Conservation (phyloP, 345 rosid genomes). For the Heritiera littoralis region DNA sequence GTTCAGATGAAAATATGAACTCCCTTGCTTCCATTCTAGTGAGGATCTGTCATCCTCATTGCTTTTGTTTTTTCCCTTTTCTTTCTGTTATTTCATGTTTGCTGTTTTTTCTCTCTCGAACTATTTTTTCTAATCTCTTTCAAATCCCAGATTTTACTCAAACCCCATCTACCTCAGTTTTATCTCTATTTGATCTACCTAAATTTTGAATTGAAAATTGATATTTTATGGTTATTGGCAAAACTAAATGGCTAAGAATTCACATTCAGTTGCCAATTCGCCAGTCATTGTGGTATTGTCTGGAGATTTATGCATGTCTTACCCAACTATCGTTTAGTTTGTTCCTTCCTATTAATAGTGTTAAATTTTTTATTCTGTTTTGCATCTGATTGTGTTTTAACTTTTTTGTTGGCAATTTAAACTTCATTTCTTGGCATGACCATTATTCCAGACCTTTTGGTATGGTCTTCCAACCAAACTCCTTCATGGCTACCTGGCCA, state of each 20-base stretch:
- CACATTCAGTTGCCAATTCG: conserved; percentile 1
- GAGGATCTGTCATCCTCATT: neutral
- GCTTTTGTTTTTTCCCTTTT: neutral
- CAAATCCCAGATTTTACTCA: neutral
- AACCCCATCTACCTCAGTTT: neutral
- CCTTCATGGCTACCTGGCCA: neutral
- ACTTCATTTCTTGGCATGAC: conserved; percentile 9
- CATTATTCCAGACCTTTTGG: neutral
- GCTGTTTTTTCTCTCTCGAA: neutral
- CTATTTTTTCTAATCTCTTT: neutral
- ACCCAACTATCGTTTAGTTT: neutral
- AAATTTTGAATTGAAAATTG: conserved; percentile 1
- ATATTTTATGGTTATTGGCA: neutral
- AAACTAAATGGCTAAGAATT: neutral
- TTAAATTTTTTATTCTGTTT: neutral
- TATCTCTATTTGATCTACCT: neutral
- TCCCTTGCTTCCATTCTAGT: neutral
- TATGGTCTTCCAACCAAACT: neutral
- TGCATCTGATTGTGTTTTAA: conserved; percentile 1
- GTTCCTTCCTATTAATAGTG: conserved; percentile 4
- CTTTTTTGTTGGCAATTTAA: neutral
- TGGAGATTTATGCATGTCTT: conserved; percentile 1
- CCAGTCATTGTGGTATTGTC: neutral
- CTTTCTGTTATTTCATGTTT: neutral
- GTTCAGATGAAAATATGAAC: neutral